Evolutionary conservation across 2,329 filamentous ascomycete species (phyloP).

Genomic region (Aspergillus ochraceoroseus): DNA sequence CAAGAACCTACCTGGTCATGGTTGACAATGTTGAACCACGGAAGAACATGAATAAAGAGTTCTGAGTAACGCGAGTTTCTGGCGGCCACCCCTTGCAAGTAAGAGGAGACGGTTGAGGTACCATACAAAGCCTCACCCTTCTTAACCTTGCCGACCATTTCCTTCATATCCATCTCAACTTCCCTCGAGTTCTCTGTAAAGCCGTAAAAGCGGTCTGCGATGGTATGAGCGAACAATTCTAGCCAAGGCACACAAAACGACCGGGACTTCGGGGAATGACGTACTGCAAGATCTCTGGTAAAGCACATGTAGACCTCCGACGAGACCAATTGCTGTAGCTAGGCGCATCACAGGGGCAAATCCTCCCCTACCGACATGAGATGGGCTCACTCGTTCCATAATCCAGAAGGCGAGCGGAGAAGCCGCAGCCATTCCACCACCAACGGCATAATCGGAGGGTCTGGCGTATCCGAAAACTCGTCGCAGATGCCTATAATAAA

Average conservation of each 20-base stretch:
- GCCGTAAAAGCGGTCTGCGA: constrained; percentile 86
- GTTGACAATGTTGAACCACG: constrained; percentile 99
- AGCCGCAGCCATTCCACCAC: constrained; percentile 61
- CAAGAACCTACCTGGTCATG: constrained; percentile 61
- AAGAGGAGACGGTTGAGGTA: constrained; percentile 67
- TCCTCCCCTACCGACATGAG: constrained; percentile 74
- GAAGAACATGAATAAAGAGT: constrained; percentile 75
- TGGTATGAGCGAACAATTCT: constrained; percentile 11
- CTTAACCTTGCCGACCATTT: constrained; percentile 98
- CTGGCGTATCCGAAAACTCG: constrained; percentile 85
- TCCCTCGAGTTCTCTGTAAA: constrained; percentile 89
- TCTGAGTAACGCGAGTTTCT: constrained; percentile 89
- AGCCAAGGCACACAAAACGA: background rate
- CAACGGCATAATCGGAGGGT: constrained; percentile 73
- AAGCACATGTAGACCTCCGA: constrained; percentile 76
- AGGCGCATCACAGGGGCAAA: constrained; percentile 81
- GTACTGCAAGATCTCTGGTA: constrained; percentile 80
- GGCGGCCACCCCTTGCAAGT: constrained; percentile 89
- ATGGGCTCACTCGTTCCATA: constrained; percentile 81
- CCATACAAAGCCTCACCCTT: constrained; percentile 85
- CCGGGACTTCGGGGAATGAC: constrained; percentile 36
- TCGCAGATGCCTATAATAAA: constrained; percentile 68
- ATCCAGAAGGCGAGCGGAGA: constrained; percentile 69
- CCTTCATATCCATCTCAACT: constrained; percentile 91
- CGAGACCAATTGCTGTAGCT: constrained; percentile 63